Conservation (phyloP, 2,329 filamentous ascomycete species). For the Aspergillus arachidicola region DNA sequence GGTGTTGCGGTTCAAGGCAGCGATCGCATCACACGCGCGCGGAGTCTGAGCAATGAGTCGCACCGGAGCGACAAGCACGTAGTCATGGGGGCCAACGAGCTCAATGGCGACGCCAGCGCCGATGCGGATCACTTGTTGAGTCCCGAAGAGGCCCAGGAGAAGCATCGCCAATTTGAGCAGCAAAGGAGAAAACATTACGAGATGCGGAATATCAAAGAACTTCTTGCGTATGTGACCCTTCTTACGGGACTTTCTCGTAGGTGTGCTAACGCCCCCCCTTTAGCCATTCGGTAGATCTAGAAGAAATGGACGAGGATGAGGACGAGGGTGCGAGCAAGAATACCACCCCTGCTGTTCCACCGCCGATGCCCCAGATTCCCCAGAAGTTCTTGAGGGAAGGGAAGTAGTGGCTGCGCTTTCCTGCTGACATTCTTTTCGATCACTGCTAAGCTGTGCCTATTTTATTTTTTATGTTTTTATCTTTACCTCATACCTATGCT, state of each 20-base stretch:
- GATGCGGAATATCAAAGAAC: constrained; percentile 89
- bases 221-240: constrained; percentile 67
- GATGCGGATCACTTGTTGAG: constrained; percentile 54
- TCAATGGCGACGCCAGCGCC: constrained; percentile 38
- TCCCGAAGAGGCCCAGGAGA: constrained; percentile 76
- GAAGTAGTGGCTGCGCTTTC: constrained; percentile 18
- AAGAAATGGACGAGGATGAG: constrained; percentile 63
- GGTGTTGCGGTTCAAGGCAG: constrained; percentile 32
- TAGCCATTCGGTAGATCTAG: constrained; percentile 66
- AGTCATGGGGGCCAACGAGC: constrained; percentile 64
- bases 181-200: constrained; percentile 97
- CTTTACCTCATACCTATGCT: background rate
- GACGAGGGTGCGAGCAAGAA: constrained; percentile 46
- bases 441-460: background rate
- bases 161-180: constrained; percentile 89
- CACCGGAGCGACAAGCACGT: constrained; percentile 70
- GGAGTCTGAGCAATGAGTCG: constrained; percentile 45
- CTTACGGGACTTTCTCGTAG: background rate
- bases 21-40: constrained; percentile 47
- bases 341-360: constrained; percentile 25
- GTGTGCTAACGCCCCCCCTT: constrained; percentile 11
- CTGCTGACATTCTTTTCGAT: background rate
- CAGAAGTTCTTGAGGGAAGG: constrained; percentile 28
- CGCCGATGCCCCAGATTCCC: constrained; percentile 38
- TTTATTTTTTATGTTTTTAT: background rate